Base-by-base conservation (phyloP, 345 rosid species). In the Mangifera indica region DNA sequence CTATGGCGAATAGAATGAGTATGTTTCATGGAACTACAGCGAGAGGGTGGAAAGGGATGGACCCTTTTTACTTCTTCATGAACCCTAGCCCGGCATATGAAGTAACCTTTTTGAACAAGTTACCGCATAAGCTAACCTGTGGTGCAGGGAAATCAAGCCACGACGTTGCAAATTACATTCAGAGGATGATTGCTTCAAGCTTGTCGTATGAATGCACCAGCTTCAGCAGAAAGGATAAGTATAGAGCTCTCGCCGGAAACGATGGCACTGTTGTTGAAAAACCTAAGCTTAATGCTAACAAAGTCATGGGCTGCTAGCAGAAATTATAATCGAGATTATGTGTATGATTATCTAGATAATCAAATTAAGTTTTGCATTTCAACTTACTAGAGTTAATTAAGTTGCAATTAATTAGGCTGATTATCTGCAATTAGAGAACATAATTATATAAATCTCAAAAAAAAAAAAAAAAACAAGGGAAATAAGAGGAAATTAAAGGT, bases 21-120 rank as follows among this genome's bases (percentile, higher is more conserved):
- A 86, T 93, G 91, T 93, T 93, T 63, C 97, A 91, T 20, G 97
- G 91, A 54, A 93, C 97, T 5, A 91, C 97, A 0, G 93, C 97
- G 0, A 81, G 98, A 34, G 98, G 98, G 2, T 91, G 92, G 93
- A 93, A 93, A 77, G 95, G 93, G 74, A 82, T 93, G 82, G 97
- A 93, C 58, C 91, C 93, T 1, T 83, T 93, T 71, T 93, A 85
- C 82, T 93, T 93, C 81, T 88, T 87, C 66, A 93, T 91, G 98
- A 91, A 91, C 84, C 98, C 96, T 4, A 88, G 91, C 61, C 97
- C 97, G 0, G 87, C 85, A 2, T 93, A 93, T 26, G 96, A 91
- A 72, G 89, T 91, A 14, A 89, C 86, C 5, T 89, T 93, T 76
- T 74, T 91, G 80, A 89, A 83, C 67, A 89, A 88, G 80, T 76